Evolutionary conservation across 2,329 filamentous ascomycete species (phyloP).

Genomic region (Ophiocordyceps camponoti-saundersi): DNA sequence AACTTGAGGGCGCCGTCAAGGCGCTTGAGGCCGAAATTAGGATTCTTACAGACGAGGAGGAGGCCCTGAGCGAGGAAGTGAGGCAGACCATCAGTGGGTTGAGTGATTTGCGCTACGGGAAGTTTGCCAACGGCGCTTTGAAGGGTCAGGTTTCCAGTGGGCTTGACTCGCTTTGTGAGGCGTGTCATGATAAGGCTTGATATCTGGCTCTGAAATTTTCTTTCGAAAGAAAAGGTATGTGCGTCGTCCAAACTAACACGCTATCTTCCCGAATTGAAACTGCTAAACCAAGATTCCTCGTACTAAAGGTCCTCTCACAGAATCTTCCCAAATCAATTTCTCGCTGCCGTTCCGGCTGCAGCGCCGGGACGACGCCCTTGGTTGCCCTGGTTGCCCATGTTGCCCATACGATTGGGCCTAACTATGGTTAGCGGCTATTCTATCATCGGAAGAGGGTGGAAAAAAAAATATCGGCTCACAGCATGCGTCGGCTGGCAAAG

Average conservation of each 20-base stretch:
- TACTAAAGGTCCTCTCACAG: background rate
- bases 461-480: constrained; percentile 53
- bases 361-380: constrained; percentile 3
- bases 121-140: constrained; percentile 47
- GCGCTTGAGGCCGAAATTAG: constrained; percentile 53
- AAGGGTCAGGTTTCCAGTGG: constrained; percentile 51
- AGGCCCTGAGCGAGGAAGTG: constrained; percentile 40
- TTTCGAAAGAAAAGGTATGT: too few relatives aligned
- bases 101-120: constrained; percentile 71
- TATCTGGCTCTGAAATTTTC: too few relatives aligned
- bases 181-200: constrained; percentile 33
- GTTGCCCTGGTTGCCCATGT: constrained; percentile 7
- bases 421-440: background rate
- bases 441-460: too few relatives aligned
- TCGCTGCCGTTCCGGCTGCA: constrained; percentile 2
- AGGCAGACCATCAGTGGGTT: constrained; percentile 51
- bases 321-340: background rate
- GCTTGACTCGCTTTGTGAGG: constrained; percentile 35
- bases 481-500: constrained; percentile 55
- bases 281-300: background rate
- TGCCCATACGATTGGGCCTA: constrained; percentile 21
- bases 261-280: background rate
- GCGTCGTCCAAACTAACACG: too few relatives aligned
- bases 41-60: constrained; percentile 47
- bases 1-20: constrained; percentile 48